Evolutionary conservation across 768 basidiomycete species (phyloP).

Genomic region (Boletus sensibilis): DNA sequence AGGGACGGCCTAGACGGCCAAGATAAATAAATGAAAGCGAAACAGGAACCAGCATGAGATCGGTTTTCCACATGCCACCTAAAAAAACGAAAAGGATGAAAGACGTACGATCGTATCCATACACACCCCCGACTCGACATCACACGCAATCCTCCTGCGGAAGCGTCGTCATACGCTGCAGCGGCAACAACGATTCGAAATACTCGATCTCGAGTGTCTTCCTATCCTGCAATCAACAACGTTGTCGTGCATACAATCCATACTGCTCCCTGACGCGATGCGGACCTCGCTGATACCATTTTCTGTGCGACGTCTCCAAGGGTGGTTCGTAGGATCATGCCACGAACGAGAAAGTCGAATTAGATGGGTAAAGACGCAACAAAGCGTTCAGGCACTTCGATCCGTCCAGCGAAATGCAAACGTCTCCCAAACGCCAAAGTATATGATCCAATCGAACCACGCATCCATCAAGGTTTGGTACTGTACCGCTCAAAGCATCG

Average conservation of each 20-base stretch:
- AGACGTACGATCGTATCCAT: slow-evolving; percentile 58
- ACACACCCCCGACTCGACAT: slow-evolving; percentile 74
- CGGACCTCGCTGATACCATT: slow-evolving; percentile 68
- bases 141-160: slow-evolving; percentile 96
- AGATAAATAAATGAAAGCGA: too few species aligned
- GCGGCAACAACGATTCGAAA: slow-evolving; percentile 85
- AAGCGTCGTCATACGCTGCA: slow-evolving; percentile 72
- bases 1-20: too few species aligned
- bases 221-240: slow-evolving; percentile 42
- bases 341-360: slow-evolving; percentile 88
- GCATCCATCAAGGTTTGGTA: too few species aligned
- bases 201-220: slow-evolving; percentile 94
- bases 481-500: too few species aligned
- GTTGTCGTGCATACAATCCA: neutral
- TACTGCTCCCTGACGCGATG: neutral
- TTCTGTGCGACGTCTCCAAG: slow-evolving; percentile 75
- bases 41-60: too few species aligned
- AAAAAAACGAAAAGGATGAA: neutral
- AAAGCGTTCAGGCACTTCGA: too few species aligned
- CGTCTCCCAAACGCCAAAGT: too few species aligned
- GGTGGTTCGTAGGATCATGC: slow-evolving; percentile 69
- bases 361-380: too few species aligned
- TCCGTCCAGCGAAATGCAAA: too few species aligned
- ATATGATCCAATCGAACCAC: too few species aligned
- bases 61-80: too few species aligned